These are phyloP conservation scores for Ophiorrhiza pumila DNA, from an alignment of 257 asterid species.

Conservation along the genomic window DNA sequence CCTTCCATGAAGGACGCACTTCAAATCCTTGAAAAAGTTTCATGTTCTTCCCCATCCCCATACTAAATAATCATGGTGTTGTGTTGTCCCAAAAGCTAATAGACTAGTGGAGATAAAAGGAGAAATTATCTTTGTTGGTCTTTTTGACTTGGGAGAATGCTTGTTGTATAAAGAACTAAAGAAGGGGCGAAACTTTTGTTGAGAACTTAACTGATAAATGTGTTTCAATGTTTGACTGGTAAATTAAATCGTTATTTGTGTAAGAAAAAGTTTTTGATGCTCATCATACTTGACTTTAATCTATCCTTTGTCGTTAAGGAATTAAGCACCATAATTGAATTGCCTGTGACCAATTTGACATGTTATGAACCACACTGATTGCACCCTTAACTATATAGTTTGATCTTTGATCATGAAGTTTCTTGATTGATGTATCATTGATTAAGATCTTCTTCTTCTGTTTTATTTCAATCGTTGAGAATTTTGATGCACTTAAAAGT, in stretches of 20 bases:
- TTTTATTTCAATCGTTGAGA: too few relatives aligned
- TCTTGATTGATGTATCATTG: too few relatives aligned
- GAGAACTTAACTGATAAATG: constrained; percentile 29
- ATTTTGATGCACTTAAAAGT: too few relatives aligned
- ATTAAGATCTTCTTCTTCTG: too few relatives aligned
- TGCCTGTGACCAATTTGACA: not conserved
- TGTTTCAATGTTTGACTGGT: constrained; percentile 29
- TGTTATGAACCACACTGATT: not conserved
- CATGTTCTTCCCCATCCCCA: constrained; percentile 25
- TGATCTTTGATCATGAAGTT: too few relatives aligned
- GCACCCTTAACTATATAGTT: not conserved
- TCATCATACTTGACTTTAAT: constrained; percentile 16
- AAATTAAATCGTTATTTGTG: constrained; percentile 19
- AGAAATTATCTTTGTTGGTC: constrained; percentile 29
- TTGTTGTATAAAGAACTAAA: constrained; percentile 22
- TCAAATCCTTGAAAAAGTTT: constrained; percentile 58
- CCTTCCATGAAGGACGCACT: constrained; percentile 88
- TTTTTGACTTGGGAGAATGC: constrained; percentile 46
- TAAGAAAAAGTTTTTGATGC: constrained; percentile 11
- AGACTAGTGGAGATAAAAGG: constrained; percentile 23
- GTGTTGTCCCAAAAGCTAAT: constrained; percentile 18
- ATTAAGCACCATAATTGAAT: constrained; percentile 32
- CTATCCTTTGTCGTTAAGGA: constrained; percentile 46
- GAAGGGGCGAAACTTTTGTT: constrained; percentile 31
- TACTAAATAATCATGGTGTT: constrained; percentile 21